A percentile compares a stretch with the other conserved stretches of the same genome.
These are phyloP conservation scores for Pseudogymnoascus sp. DNA, from an alignment of 2,329 filamentous ascomycete genomes.

Conservation along the genomic window DNA sequence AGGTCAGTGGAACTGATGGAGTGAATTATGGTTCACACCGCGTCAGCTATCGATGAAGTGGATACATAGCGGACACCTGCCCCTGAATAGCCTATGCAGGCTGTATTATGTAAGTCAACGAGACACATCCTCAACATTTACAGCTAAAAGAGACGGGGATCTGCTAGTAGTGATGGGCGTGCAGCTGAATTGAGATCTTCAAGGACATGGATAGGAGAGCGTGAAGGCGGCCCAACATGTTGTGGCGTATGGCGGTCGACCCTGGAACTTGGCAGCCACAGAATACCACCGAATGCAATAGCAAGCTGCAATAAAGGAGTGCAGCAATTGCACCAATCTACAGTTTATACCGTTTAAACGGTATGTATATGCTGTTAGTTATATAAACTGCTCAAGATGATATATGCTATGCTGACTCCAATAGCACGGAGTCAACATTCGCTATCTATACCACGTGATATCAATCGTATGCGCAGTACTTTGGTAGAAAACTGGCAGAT, in stretches of 20 bases:
- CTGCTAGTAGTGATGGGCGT: not conserved
- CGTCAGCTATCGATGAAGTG: slow-evolving; percentile 3
- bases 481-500: not conserved
- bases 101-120: slow-evolving; percentile 1
- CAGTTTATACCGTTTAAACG: not conserved
- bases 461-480: not conserved
- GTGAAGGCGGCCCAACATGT: not conserved
- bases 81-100: not conserved
- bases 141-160: not conserved
- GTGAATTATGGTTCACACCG: slow-evolving; percentile 3
- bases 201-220: not conserved
- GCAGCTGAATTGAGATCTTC: slow-evolving; percentile 8
- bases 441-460: not conserved
- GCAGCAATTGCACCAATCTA: not conserved
- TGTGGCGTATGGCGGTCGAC: not conserved
- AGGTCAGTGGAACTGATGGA: not conserved
- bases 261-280: not conserved
- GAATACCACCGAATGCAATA: not conserved
- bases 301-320: not conserved
- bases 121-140: not conserved
- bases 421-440: not conserved
- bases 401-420: not conserved
- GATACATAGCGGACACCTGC: not conserved
- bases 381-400: not conserved
- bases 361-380: not conserved